phyloP scores from a whole-genome alignment of 2,329 filamentous ascomycete genomes.

The Penicillium sp. region DNA sequence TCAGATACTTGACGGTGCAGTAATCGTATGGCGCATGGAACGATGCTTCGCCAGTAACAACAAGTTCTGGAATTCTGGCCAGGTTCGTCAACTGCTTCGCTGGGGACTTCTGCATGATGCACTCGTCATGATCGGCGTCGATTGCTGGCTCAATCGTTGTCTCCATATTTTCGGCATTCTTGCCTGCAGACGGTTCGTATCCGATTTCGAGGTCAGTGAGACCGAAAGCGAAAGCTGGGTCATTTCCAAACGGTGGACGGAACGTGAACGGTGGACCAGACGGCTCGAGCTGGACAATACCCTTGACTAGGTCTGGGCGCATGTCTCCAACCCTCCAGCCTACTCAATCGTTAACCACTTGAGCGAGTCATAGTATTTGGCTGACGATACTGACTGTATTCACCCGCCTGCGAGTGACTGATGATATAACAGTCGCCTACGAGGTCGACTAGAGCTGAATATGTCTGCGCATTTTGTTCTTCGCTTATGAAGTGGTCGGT shows the following conservation, averaged over 20 bases:
- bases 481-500: constrained; percentile 21
- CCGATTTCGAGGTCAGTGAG: constrained; percentile 23
- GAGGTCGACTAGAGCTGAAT: constrained; percentile 25
- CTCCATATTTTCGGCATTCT: constrained; percentile 14
- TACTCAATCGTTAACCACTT: neutral
- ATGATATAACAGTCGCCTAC: constrained; percentile 35
- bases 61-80: constrained; percentile 47
- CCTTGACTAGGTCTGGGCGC: constrained; percentile 50
- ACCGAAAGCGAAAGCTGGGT: constrained; percentile 17
- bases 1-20: constrained; percentile 54
- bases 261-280: constrained; percentile 47
- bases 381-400: constrained; percentile 22
- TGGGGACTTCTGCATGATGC: constrained; percentile 42
- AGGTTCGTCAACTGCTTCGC: constrained; percentile 52
- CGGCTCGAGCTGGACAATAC: constrained; percentile 55
- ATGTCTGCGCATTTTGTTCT: constrained; percentile 17
- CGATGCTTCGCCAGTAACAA: constrained; percentile 56
- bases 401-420: constrained; percentile 53
- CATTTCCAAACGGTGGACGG: constrained; percentile 13
- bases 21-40: constrained; percentile 58
- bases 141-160: constrained; percentile 1
- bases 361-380: neutral
- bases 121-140: constrained; percentile 24
- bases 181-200: constrained; percentile 14
- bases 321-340: constrained; percentile 53